A percentile compares a stretch with the other conserved stretches of the same genome.
phyloP scores from a whole-genome alignment of 2,329 filamentous ascomycete species.

The Penicillium digitatum region DNA sequence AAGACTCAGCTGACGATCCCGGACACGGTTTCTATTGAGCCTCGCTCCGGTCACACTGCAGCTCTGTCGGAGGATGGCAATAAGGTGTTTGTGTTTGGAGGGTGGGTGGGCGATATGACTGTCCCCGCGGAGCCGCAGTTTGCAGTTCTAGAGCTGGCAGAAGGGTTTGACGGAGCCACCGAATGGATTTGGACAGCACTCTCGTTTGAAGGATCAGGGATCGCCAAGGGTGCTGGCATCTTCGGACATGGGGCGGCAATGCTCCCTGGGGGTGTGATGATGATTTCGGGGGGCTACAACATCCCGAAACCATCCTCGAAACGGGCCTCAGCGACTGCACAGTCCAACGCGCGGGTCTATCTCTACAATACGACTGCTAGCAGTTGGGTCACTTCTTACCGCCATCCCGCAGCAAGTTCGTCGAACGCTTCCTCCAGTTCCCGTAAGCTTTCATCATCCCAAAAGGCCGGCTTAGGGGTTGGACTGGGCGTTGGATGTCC shows the following conservation, averaged over 20 bases:
- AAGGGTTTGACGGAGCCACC: conserved; percentile 59
- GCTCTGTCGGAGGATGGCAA: conserved; percentile 74
- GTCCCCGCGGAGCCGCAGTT: conserved; percentile 79
- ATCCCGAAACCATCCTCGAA: conserved; percentile 45
- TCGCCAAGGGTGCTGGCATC: conserved; percentile 47
- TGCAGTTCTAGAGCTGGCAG: conserved; percentile 69
- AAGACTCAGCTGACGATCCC: conserved; percentile 56
- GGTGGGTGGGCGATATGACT: conserved; percentile 81
- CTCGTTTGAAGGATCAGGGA: conserved; percentile 36
- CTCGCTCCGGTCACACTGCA: conserved; percentile 83
- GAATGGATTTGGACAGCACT: conserved; percentile 47
- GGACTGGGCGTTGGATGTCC: conserved; percentile 63
- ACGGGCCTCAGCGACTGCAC: conserved; percentile 30
- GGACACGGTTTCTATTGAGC: conserved; percentile 59
- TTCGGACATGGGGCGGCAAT: conserved; percentile 61
- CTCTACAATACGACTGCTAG: conserved; percentile 62
- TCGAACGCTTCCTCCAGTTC: conserved; percentile 11
- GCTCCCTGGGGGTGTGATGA: conserved; percentile 59
- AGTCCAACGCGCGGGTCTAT: conserved; percentile 46
- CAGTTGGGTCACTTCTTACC: conserved; percentile 56
- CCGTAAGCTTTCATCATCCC: conserved; percentile 29
- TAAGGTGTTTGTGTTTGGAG: conserved; percentile 75
- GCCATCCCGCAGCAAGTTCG: conserved; percentile 38
- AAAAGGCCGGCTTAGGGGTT: conserved; percentile 58
- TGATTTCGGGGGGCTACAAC: conserved; percentile 57